phyloP scores from a whole-genome alignment of 2,329 filamentous ascomycete genomes.

The Zasmidium citrigriseum region DNA sequence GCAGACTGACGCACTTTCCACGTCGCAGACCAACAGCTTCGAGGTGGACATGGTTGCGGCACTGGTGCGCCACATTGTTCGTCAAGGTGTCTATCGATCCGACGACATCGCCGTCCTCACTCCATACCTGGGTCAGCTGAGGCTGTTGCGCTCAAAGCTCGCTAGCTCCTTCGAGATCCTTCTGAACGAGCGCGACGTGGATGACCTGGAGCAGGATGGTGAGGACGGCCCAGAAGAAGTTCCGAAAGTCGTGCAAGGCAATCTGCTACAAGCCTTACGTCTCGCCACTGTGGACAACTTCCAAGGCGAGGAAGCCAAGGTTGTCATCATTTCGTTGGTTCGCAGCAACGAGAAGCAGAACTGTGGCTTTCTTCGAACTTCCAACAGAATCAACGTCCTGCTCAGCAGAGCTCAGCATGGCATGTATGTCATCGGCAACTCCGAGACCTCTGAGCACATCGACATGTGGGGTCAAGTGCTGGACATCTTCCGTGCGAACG shows the following conservation, averaged over 20 bases:
- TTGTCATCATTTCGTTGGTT: conserved; percentile 71
- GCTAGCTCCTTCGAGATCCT: conserved; percentile 42
- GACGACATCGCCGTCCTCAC: conserved; percentile 72
- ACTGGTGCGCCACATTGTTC: conserved; percentile 65
- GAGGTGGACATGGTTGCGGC: conserved; percentile 66
- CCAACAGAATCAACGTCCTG: conserved; percentile 71
- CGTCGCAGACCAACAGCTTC: conserved; percentile 56
- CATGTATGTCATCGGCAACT: conserved; percentile 65
- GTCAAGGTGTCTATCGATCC: conserved; percentile 61
- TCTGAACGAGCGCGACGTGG: conserved; percentile 56
- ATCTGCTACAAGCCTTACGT: conserved; percentile 12
- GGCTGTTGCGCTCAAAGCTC: conserved; percentile 46
- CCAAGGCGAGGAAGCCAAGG: conserved; percentile 73
- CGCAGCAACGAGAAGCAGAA: conserved; percentile 62
- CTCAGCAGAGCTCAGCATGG: conserved; percentile 68
- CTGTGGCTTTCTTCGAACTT: conserved; percentile 66
- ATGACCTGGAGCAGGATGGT: conserved; percentile 9
- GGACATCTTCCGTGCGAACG: conserved; percentile 48
- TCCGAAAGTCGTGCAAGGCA: conserved; percentile 5
- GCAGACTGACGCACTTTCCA: conserved; percentile 19
- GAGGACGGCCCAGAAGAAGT: neutral
- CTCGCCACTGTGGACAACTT: conserved; percentile 56
- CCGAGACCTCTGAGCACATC: conserved; percentile 57
- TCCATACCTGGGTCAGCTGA: conserved; percentile 61
- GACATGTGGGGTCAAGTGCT: conserved; percentile 66